Evolutionary conservation across 148 eudicot species (phyloP).

Genomic region (Fagopyrum homotropicum): DNA sequence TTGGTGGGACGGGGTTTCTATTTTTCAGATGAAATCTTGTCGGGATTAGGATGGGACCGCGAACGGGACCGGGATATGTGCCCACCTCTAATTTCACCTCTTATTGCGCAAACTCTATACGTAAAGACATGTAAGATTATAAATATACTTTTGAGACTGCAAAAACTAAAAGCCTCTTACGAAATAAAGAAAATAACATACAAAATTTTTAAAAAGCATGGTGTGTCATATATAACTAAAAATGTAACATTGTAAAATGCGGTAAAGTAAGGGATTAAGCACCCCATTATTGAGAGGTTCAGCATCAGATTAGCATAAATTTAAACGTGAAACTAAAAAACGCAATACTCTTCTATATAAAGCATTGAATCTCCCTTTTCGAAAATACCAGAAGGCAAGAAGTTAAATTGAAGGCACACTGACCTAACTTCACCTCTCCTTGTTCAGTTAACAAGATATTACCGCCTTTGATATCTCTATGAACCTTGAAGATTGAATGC

Average conservation of each 20-base stretch:
- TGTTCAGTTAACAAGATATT: slow-evolving; percentile 95
- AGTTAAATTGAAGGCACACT: slow-evolving; percentile 20
- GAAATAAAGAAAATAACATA: not conserved
- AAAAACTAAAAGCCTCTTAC: not conserved
- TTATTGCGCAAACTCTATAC: not conserved
- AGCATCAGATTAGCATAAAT: not conserved
- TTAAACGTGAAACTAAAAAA: not conserved
- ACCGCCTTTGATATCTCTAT: slow-evolving; percentile 98
- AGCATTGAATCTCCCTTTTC: not conserved
- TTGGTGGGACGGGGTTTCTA: too few relatives aligned
- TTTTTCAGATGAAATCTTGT: too few relatives aligned
- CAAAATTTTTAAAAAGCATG: too few relatives aligned
- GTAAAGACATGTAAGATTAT: not conserved
- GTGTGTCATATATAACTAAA: not conserved
- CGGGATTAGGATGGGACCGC: too few relatives aligned
- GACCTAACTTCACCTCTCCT: slow-evolving; percentile 98
- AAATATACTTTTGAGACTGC: not conserved
- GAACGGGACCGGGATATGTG: too few relatives aligned
- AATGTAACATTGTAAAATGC: not conserved
- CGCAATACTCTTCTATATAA: not conserved
- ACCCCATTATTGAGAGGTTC: not conserved
- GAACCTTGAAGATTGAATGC: slow-evolving; percentile 97
- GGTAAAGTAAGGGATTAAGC: not conserved
- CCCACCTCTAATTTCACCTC: not conserved
- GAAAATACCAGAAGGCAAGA: not conserved